Percentiles rank a stretch among this genome's conserved stretches.
These are phyloP conservation scores for Fusarium stilboides DNA, from an alignment of 2,329 filamentous ascomycete genomes.

Conservation along the genomic window DNA sequence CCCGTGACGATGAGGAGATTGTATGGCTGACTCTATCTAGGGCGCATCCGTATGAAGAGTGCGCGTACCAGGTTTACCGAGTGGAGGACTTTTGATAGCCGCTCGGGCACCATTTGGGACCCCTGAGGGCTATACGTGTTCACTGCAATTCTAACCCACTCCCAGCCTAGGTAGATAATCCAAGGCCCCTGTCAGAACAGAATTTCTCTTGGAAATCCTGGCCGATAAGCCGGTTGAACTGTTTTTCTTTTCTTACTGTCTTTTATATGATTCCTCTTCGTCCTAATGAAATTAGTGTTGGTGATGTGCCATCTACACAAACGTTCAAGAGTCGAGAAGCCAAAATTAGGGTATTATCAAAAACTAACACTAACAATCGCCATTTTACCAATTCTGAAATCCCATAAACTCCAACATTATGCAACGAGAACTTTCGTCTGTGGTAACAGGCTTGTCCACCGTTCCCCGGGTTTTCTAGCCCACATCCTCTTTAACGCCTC, in stretches of 20 bases:
- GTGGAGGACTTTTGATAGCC: slow-evolving; percentile 48
- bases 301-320: not conserved
- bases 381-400: not conserved
- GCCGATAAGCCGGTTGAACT: not conserved
- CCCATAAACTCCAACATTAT: slow-evolving; percentile 27
- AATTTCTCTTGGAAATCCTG: not conserved
- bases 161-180: no score
- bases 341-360: slow-evolving; percentile 27
- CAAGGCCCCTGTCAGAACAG: no score
- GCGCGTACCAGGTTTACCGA: slow-evolving; percentile 45
- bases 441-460: slow-evolving; percentile 49
- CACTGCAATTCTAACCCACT: no score
- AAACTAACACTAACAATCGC: not conserved
- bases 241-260: not conserved
- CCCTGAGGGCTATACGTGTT: no score
- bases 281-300: not conserved
- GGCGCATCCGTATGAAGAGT: slow-evolving; percentile 50
- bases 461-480: slow-evolving; percentile 38
- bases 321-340: not conserved
- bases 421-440: slow-evolving; percentile 48
- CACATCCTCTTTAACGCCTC: slow-evolving; percentile 47
- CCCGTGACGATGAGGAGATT: accelerated
- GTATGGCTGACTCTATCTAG: slow-evolving; percentile 38
- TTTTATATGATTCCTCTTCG: not conserved
- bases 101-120: no score